phyloP scores from a whole-genome alignment of 306 rosid species.

The Spatholobus suberectus region DNA sequence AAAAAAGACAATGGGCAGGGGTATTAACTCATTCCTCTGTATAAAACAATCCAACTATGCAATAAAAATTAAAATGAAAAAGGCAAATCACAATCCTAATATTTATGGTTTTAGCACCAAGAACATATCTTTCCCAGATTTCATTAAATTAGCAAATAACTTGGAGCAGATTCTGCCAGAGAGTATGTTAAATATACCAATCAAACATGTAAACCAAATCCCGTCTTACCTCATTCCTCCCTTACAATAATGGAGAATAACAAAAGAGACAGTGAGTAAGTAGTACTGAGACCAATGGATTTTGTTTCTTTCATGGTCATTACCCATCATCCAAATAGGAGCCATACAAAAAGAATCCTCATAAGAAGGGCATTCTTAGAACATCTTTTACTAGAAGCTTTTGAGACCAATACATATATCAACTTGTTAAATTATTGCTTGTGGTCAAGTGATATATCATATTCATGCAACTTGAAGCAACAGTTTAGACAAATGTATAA shows the following conservation, averaged over 20 bases:
- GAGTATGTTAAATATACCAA: neutral
- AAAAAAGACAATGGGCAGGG: neutral
- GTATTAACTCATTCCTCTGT: conserved; percentile 21
- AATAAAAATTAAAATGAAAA: conserved; percentile 22
- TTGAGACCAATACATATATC: conserved; percentile 15
- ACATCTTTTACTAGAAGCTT: conserved; percentile 13
- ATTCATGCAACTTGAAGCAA: conserved; percentile 41
- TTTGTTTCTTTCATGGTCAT: conserved; percentile 8
- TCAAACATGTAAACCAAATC: conserved; percentile 37
- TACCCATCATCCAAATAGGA: conserved; percentile 15
- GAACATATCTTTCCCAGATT: conserved; percentile 29
- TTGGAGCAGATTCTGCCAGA: neutral
- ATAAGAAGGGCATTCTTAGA: conserved; percentile 12
- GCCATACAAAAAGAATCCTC: conserved; percentile 18
- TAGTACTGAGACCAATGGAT: conserved; percentile 11
- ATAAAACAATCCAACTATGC: conserved; percentile 33
- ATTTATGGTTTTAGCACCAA: conserved; percentile 24
- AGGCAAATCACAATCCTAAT: conserved; percentile 20
- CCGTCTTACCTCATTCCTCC: conserved; percentile 7
- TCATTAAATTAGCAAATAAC: conserved; percentile 14
- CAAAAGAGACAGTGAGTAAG: conserved; percentile 8
- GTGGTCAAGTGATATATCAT: conserved; percentile 29
- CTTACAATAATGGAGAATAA: neutral
- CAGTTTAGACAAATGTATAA: conserved; percentile 30
- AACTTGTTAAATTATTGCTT: conserved; percentile 26